phyloP scores from a whole-genome alignment of 768 basidiomycete species.

The Glaciozyma martinii region DNA sequence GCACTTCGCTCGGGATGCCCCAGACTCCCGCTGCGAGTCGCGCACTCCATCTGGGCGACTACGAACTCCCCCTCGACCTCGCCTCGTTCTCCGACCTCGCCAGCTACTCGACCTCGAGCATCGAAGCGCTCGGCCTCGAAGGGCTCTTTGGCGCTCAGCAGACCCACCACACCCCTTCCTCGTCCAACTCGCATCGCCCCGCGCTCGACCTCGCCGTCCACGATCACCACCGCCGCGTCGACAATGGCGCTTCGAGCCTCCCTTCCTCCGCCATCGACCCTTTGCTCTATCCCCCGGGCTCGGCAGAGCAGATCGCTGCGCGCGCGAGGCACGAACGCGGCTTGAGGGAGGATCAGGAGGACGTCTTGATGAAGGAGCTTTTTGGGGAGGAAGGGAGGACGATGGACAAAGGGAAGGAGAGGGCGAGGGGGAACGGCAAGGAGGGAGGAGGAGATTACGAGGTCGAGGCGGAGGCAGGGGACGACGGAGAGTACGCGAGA shows the following conservation, averaged over 20 bases:
- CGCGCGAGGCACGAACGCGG: too few species aligned
- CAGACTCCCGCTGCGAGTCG: too few species aligned
- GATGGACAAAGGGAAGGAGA: too few species aligned
- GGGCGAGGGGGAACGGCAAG: background rate
- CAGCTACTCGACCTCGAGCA: slow-evolving; percentile 6
- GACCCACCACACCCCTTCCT: background rate
- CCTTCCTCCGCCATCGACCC: slow-evolving; percentile 7
- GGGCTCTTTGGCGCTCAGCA: background rate
- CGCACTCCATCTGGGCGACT: slow-evolving; percentile 3
- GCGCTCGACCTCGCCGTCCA: background rate
- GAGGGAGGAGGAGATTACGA: background rate
- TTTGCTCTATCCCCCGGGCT: background rate
- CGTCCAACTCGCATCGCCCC: background rate
- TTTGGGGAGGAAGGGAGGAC: too few species aligned
- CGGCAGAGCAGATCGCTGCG: too few species aligned
- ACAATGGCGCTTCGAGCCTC: background rate
- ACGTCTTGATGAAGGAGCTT: too few species aligned
- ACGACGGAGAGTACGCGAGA: too few species aligned
- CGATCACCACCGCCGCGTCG: background rate
- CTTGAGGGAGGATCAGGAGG: too few species aligned
- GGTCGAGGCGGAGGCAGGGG: background rate
- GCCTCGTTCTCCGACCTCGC: background rate
- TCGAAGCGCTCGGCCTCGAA: slow-evolving; percentile 9
- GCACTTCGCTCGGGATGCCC: too few species aligned
- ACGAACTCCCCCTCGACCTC: slow-evolving; percentile 15